These are phyloP conservation scores for Chrysanthemum lavandulifolium DNA, from an alignment of 129 eudicot genomes.

Conservation along the genomic window DNA sequence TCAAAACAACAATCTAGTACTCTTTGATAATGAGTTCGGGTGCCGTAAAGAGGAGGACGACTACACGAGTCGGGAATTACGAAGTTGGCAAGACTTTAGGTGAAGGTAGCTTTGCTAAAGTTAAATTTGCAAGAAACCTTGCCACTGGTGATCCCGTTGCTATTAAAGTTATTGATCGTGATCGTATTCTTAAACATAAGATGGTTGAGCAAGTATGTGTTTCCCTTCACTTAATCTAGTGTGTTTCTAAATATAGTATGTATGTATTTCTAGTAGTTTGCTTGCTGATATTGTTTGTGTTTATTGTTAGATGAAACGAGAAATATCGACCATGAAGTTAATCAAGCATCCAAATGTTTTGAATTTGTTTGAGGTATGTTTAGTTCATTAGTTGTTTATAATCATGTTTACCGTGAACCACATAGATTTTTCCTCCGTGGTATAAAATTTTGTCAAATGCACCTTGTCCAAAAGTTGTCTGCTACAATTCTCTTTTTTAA, in stretches of 20 bases:
- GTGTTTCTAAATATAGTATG: background rate
- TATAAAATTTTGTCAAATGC: no score
- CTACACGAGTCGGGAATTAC: constrained; percentile 65
- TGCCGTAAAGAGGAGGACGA: constrained; percentile 33
- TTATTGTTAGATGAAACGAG: constrained; percentile 72
- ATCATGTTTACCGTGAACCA: background rate
- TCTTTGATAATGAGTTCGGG: constrained; percentile 21
- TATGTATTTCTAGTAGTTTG: background rate
- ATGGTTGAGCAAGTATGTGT: constrained; percentile 75
- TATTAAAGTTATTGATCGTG: constrained; percentile 82
- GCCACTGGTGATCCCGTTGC: constrained; percentile 63
- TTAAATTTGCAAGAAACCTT: constrained; percentile 62
- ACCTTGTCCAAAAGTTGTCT: no score
- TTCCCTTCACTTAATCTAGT: background rate
- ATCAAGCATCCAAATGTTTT: constrained; percentile 89
- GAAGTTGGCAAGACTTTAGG: constrained; percentile 84
- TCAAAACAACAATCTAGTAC: background rate
- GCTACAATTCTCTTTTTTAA: no score
- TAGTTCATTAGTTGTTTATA: background rate
- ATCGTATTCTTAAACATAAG: constrained; percentile 65
- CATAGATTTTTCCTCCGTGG: no score
- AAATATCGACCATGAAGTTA: constrained; percentile 84
- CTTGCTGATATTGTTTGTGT: background rate
- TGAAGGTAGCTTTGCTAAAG: constrained; percentile 91
- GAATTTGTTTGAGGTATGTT: constrained; percentile 56